phyloP scores from a whole-genome alignment of 2,329 filamentous ascomycete genomes.

The Bisporella sp. region DNA sequence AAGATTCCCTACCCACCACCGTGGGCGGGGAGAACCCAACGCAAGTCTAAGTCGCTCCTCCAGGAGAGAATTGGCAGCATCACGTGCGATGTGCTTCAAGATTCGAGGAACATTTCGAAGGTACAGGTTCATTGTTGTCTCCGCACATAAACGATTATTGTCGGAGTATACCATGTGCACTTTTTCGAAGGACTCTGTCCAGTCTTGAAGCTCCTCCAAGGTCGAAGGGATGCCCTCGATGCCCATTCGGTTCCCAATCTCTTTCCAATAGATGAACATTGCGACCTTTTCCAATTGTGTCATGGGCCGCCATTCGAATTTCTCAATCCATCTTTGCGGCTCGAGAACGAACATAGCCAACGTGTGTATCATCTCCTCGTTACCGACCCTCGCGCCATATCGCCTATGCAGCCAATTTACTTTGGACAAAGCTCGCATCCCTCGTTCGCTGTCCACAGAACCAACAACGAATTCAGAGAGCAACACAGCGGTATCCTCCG shows the following conservation, averaged over 20 bases:
- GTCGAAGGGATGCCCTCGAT: slow-evolving; percentile 17
- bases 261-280: slow-evolving; percentile 19
- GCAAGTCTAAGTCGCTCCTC: slow-evolving; percentile 17
- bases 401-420: slow-evolving; percentile 21
- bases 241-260: slow-evolving; percentile 21
- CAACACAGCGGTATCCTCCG: slow-evolving; percentile 19
- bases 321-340: slow-evolving; percentile 19
- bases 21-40: slow-evolving; percentile 17
- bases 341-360: slow-evolving; percentile 21
- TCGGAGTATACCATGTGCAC: slow-evolving; percentile 19
- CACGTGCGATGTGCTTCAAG: slow-evolving; percentile 11
- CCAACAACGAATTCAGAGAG: slow-evolving; percentile 17
- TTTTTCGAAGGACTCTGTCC: slow-evolving; percentile 16
- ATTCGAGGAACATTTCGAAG: slow-evolving; percentile 12
- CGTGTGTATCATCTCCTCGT: slow-evolving; percentile 19
- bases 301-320: slow-evolving; percentile 19
- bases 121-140: slow-evolving; percentile 16
- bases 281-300: slow-evolving; percentile 18
- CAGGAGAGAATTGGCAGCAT: slow-evolving; percentile 16
- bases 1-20: slow-evolving; percentile 12
- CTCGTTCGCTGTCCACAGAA: slow-evolving; percentile 15
- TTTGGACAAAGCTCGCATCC: slow-evolving; percentile 10
- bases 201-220: slow-evolving; percentile 15
- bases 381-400: slow-evolving; percentile 11
- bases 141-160: slow-evolving; percentile 17